Percentiles rank a stretch among this genome's conserved stretches.
Conservation (phyloP, 148 eudicot species). For the Linanthus parryae region DNA sequence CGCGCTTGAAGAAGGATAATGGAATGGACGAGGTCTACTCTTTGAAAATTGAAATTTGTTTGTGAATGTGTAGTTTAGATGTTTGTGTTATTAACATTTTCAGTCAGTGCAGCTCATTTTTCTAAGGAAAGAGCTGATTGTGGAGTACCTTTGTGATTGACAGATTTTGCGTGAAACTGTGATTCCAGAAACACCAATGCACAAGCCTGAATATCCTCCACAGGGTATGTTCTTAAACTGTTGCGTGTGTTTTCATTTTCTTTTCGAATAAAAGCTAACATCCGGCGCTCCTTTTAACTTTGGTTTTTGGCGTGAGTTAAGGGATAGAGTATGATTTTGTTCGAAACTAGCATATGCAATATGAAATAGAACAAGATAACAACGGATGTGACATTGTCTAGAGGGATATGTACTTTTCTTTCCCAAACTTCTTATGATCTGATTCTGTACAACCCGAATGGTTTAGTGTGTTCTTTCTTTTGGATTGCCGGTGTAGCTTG, state of each 20-base stretch:
- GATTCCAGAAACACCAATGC: constrained; percentile 93
- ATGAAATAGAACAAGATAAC: too few species aligned
- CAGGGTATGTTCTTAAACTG: constrained; percentile 52
- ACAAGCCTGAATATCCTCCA: constrained; percentile 86
- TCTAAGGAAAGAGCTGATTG: not conserved
- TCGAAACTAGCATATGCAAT: not conserved
- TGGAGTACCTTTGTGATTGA: constrained; percentile 9
- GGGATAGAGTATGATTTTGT: not conserved
- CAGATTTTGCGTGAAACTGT: constrained; percentile 81
- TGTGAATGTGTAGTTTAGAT: not conserved
- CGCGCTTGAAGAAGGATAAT: constrained; percentile 68
- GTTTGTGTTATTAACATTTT: not conserved
- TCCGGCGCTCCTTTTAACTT: not conserved
- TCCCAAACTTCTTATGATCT: not conserved
- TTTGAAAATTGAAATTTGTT: not conserved
- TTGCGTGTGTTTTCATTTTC: not conserved
- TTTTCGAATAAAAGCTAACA: not conserved
- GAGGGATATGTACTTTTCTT: not conserved
- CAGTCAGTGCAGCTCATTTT: not conserved
- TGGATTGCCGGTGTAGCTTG: too few species aligned
- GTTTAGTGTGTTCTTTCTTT: too few species aligned
- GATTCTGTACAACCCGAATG: too few species aligned
- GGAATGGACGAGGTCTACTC: constrained; percentile 51
- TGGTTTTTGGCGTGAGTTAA: not conserved
- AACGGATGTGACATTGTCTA: not conserved